These are phyloP conservation scores for Rosellinia necatrix DNA, from an alignment of 2,329 filamentous ascomycete species.

Conservation along the genomic window DNA sequence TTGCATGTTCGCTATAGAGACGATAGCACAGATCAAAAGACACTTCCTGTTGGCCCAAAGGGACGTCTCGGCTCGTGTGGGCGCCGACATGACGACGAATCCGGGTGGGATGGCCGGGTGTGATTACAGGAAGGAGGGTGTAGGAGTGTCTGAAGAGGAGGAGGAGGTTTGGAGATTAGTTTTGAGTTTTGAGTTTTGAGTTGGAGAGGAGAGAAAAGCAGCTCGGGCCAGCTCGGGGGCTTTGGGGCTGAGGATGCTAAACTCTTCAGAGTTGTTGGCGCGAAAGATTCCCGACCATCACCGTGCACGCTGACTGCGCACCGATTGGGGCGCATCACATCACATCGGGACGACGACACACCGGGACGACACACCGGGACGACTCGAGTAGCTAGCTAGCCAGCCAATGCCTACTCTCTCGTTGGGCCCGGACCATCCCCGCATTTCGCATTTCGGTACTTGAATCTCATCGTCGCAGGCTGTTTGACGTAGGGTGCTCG, in stretches of 20 bases:
- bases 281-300: not conserved
- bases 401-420: slow-evolving; percentile 17
- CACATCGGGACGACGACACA: too few species aligned
- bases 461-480: slow-evolving; percentile 5
- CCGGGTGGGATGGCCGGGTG: not conserved
- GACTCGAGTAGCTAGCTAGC: too few species aligned
- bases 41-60: slow-evolving; percentile 50
- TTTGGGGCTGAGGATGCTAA: too few species aligned
- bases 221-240: too few species aligned
- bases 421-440: slow-evolving; percentile 21
- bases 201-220: too few species aligned
- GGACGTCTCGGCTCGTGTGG: slow-evolving; percentile 41
- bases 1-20: slow-evolving; percentile 56
- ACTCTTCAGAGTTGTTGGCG: too few species aligned
- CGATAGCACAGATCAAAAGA: slow-evolving; percentile 50
- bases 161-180: not conserved
- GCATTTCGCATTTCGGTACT: slow-evolving; percentile 40
- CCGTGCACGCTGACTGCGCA: slow-evolving; percentile 6
- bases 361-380: too few species aligned
- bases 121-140: not conserved
- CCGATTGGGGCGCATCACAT: too few species aligned
- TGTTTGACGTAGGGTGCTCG: too few species aligned
- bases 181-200: too few species aligned
- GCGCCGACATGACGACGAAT: slow-evolving; percentile 27
- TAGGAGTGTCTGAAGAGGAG: not conserved